phyloP scores from a whole-genome alignment of 139 green algal species.

The Raphidocelis subcapitata region DNA sequence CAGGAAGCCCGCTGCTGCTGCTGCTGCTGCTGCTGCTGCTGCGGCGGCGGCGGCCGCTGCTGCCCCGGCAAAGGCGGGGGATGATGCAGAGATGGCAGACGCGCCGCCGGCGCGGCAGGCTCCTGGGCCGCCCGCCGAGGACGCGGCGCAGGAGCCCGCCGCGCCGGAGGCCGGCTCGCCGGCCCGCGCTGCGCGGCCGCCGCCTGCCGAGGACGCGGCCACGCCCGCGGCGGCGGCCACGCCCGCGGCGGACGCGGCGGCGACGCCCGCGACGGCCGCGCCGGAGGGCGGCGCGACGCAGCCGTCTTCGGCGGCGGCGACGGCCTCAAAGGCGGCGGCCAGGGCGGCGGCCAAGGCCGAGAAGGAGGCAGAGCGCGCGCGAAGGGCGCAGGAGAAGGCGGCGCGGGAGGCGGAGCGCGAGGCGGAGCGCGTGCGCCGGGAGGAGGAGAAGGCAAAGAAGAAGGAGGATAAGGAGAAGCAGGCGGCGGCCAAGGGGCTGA shows the following conservation, averaged over 20 bases:
- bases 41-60: constrained; percentile 3
- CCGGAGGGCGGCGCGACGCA: too few species aligned
- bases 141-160: too few species aligned
- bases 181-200: too few species aligned
- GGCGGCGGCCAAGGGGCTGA: neutral
- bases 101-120: too few species aligned
- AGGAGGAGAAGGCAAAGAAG: constrained; percentile 39
- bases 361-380: constrained; percentile 15
- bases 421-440: constrained; percentile 7
- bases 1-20: neutral
- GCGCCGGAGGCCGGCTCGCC: too few species aligned
- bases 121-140: too few species aligned
- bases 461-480: constrained; percentile 1
- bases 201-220: neutral
- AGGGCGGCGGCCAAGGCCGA: constrained; percentile 26
- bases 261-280: neutral
- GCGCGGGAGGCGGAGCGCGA: constrained; percentile 16
- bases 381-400: neutral
- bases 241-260: constrained; percentile 30
- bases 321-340: constrained; percentile 3
- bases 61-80: constrained; percentile 18
- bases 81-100: constrained; percentile 17
- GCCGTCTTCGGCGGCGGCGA: constrained; percentile 6
- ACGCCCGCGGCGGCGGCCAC: neutral
- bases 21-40: neutral